phyloP scores from a whole-genome alignment of 2,329 filamentous ascomycete genomes.

The Sarocladium oryzae region DNA sequence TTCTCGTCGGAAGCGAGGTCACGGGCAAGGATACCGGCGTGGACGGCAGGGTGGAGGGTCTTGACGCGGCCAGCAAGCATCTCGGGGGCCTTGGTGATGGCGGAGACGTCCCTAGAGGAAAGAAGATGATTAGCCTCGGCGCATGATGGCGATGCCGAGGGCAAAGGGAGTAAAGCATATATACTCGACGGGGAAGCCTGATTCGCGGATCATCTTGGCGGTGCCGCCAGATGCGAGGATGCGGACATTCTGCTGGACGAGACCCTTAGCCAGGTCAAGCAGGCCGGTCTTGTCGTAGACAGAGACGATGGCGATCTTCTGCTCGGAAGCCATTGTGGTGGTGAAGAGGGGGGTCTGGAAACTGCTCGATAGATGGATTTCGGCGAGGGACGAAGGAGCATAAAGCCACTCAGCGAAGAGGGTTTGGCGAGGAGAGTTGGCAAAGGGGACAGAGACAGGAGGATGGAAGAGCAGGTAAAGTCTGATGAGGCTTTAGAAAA shows the following conservation, averaged over 20 bases:
- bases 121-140: background rate
- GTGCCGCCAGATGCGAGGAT: constrained; percentile 94
- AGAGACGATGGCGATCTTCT: constrained; percentile 80
- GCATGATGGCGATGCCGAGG: background rate
- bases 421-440: background rate
- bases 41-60: constrained; percentile 92
- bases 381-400: background rate
- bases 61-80: constrained; percentile 85
- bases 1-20: constrained; percentile 94
- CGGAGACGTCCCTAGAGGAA: constrained; percentile 74
- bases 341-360: constrained; percentile 6
- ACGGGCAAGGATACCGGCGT: constrained; percentile 85
- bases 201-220: constrained; percentile 92
- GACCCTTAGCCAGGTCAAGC: constrained; percentile 84
- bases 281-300: constrained; percentile 99
- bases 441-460: background rate
- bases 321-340: constrained; percentile 31
- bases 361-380: background rate
- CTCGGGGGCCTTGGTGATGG: constrained; percentile 93
- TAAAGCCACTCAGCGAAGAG: background rate
- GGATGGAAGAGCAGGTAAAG: background rate
- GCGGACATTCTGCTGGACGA: constrained; percentile 82
- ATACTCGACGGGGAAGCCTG: constrained; percentile 89
- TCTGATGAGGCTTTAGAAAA: background rate
- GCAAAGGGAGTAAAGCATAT: background rate